Evolutionary conservation across 352 stramenopile genomes (phyloP).

Genomic region (Pythium rhizo-oryzae): DNA sequence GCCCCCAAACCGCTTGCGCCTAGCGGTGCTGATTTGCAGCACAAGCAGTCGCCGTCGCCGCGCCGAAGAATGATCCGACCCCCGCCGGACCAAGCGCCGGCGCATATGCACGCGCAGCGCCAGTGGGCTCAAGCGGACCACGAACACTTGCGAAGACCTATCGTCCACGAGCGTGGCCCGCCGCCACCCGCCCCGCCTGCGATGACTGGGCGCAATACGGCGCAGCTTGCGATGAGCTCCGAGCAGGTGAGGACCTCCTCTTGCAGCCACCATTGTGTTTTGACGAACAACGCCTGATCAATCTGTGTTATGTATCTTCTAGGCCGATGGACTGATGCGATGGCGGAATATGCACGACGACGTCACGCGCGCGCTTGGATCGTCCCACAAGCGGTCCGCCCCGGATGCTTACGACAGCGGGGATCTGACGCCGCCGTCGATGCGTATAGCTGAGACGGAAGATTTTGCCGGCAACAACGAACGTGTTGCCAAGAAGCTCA

Average conservation of each 20-base stretch:
- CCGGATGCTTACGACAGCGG: constrained; percentile 10
- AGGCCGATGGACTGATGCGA: constrained; percentile 23
- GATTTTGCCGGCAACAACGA: constrained; percentile 67
- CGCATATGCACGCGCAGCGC: not conserved
- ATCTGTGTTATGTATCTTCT: not conserved
- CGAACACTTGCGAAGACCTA: constrained; percentile 22
- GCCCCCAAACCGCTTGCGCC: constrained; percentile 10
- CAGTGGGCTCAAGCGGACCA: constrained; percentile 15
- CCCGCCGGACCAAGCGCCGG: constrained; percentile 2
- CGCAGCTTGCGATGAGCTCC: constrained; percentile 14
- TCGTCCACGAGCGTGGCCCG: constrained; percentile 10
- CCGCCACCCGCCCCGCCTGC: not conserved
- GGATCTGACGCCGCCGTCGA: constrained; percentile 9
- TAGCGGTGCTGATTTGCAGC: not conserved
- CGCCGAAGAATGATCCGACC: constrained; percentile 27
- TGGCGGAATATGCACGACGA: constrained; percentile 77
- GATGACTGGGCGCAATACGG: not conserved
- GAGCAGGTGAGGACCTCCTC: constrained; percentile 19
- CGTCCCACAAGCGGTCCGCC: constrained; percentile 32
- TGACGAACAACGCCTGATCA: not conserved
- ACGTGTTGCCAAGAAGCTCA: constrained; percentile 71
- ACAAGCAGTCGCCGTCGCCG: constrained; percentile 19
- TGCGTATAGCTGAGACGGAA: constrained; percentile 48
- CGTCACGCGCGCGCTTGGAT: constrained; percentile 52
- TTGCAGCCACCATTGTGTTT: no score